Evolutionary conservation across 495 filamentous ascomycete species (phyloP), one percentile per base, ranked within the genome.

Genomic region (Xylaria castorea): DNA sequence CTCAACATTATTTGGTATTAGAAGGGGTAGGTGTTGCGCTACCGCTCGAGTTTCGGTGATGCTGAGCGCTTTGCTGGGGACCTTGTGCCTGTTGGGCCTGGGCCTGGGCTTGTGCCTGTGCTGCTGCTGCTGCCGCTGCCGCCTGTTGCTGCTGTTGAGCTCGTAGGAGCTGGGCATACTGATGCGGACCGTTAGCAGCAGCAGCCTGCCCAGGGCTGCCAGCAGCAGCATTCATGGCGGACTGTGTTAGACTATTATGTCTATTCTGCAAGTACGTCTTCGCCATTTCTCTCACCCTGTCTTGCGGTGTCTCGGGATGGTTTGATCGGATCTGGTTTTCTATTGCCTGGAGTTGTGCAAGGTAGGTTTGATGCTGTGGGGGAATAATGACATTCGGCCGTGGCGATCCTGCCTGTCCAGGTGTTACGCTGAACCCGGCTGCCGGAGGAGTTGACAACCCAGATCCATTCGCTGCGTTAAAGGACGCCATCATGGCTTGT

Each of bases 141-240:
- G 77, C 77, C 48, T 85, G 82, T 27, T 80, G 78, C 58, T 85
- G 83, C 69, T 94, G 92, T 71, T 92, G 91, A 36, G 89, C 89
- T 60, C 92, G 86, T 77, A 94, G 88, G 75, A 92, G 89, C 53
- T 91, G 90, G 25, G 92, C 92, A 77, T 92, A 94, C 30, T 92
- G 87, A 71, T 93, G 91, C 8, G 91, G 90, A 62, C 83, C 77
- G 66, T 82, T 80, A 27, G 79, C 78, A 18, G 75, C 76, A n/a
- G 74, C 75, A 25, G 79, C 75, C 68, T 79, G 78, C 30, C 71
- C 75, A 12, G 73, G 74, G 16, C 79, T 83, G 18, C 91, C 91
- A 12, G 90, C 89, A 25, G 90, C 90, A 14, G 91, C 88, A 80
- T 87, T 89, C 87, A 93, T 91, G 3, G 92, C 91, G 7, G 85